Evolutionary conservation across 371 early-diverging fungal genomes (phyloP), one percentile per base, ranked within the genome.

Genomic region (Mucor mucedo): DNA sequence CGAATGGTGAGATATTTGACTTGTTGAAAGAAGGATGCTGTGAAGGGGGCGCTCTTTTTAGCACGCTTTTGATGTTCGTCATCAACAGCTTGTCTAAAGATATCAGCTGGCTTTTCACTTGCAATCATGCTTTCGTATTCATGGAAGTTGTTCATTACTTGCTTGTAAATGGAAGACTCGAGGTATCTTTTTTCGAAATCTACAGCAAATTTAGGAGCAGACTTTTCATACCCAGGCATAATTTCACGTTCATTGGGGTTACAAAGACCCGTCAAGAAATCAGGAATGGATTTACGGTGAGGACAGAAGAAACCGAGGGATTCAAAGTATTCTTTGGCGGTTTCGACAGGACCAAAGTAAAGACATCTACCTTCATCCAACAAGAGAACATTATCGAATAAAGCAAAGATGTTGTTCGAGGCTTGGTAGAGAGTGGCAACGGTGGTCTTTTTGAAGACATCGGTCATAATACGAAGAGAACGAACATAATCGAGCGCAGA

Each of bases 201-300:
- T 16, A 64, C 57, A 33, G 87, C 68, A 9, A 75, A 74, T 9
- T 50, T 58, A 5, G 89, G 89, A 1, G 82, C 73, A 42, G 65
- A 67, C 10, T 74, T 70, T 52, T 85, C 83, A 50, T 77, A 83
- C 1, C 89, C 91, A 3, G 80, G 68, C 13, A 75, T 68, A 33
- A 86, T 66, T 53, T 76, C 73, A 67, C 89, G 89, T 70, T 91
- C 91, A 45, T 84, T 72, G 13, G 80, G 69, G 63, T 87, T 75
- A 50, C 87, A 90, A 13, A 89, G 58, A 16, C 92, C 91, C 11
- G 92, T 88, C 65, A 94, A 80, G 68, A 88, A 92, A 63, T 93
- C 93, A 2, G 93, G 84, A 0, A 87, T 88, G n/a, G 90, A 91
- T 70, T 90, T 90, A 66, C 91, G 86, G 50, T 78, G 64, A 35